These are phyloP conservation scores for Talaromyces sp. DNA, from an alignment of 2,329 filamentous ascomycete genomes.

Conservation along the genomic window DNA sequence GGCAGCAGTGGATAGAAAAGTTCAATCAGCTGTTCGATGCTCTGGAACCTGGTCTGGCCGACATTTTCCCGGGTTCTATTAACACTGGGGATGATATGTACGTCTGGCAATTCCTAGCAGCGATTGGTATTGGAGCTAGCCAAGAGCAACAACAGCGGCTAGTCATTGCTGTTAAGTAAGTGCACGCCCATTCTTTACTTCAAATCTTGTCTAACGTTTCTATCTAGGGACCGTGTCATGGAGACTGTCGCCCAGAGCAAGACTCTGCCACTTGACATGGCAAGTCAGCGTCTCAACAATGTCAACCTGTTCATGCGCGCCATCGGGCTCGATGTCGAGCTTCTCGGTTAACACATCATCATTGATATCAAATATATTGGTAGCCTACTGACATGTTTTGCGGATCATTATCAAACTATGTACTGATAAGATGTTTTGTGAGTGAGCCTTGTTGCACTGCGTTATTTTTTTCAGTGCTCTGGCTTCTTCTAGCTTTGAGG, in stretches of 20 bases:
- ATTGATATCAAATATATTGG: neutral
- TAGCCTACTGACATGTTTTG: neutral
- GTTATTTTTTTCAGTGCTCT: neutral
- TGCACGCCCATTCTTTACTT: conserved; percentile 14
- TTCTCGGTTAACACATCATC: conserved; percentile 44
- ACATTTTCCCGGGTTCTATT: conserved; percentile 87
- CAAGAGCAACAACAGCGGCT: conserved; percentile 93
- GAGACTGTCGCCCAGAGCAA: conserved; percentile 87
- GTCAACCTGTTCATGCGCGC: conserved; percentile 98
- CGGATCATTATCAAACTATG: neutral
- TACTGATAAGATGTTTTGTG: neutral
- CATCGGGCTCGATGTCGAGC: conserved; percentile 94
- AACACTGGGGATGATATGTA: conserved; percentile 90
- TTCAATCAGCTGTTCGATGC: conserved; percentile 85
- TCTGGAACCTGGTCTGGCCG: conserved; percentile 74
- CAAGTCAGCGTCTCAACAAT: conserved; percentile 74
- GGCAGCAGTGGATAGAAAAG: conserved; percentile 74
- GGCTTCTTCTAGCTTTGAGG: neutral
- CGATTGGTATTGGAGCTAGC: conserved; percentile 86
- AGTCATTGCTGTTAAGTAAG: conserved; percentile 83
- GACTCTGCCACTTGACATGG: conserved; percentile 81
- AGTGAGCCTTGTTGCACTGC: neutral
- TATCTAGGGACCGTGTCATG: conserved; percentile 73
- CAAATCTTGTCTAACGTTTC: conserved; percentile 17
- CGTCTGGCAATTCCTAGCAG: conserved; percentile 95